These are phyloP conservation scores for Pueraria montana DNA, from an alignment of 306 rosid species.

Conservation along the genomic window DNA sequence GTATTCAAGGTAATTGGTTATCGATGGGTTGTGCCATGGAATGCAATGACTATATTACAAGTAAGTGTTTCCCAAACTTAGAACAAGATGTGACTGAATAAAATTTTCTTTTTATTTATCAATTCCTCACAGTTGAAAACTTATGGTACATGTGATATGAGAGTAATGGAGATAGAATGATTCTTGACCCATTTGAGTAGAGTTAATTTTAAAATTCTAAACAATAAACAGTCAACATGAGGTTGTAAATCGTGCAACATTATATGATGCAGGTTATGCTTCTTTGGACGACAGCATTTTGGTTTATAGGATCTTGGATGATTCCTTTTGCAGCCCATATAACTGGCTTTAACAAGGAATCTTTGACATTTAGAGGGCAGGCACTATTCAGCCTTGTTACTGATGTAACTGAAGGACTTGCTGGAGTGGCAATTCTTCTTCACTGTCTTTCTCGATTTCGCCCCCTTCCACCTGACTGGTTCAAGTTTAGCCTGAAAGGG, in stretches of 20 bases:
- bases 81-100: slow-evolving; percentile 24
- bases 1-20: slow-evolving; percentile 63
- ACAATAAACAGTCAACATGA: slow-evolving; percentile 29
- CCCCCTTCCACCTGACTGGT: slow-evolving; percentile 98
- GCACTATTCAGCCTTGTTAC: slow-evolving; percentile 90
- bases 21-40: slow-evolving; percentile 95
- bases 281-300: slow-evolving; percentile 90
- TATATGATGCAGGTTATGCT: slow-evolving; percentile 85
- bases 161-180: slow-evolving; percentile 18
- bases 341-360: slow-evolving; percentile 81
- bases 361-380: slow-evolving; percentile 85
- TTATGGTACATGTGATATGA: slow-evolving; percentile 13
- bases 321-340: slow-evolving; percentile 86
- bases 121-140: slow-evolving; percentile 19
- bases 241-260: slow-evolving; percentile 17
- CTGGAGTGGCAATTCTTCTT: slow-evolving; percentile 82
- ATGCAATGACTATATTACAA: slow-evolving; percentile 85
- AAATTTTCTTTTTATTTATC: not conserved
- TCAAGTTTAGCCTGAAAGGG: slow-evolving; percentile 81
- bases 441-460: slow-evolving; percentile 83
- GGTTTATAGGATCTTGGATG: slow-evolving; percentile 97
- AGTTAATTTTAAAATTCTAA: slow-evolving; percentile 17
- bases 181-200: slow-evolving; percentile 4
- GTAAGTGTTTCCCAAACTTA: slow-evolving; percentile 55
- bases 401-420: slow-evolving; percentile 89